Conservation (phyloP, 169 alveolate species). For the Cryptosporidium sp. region DNA sequence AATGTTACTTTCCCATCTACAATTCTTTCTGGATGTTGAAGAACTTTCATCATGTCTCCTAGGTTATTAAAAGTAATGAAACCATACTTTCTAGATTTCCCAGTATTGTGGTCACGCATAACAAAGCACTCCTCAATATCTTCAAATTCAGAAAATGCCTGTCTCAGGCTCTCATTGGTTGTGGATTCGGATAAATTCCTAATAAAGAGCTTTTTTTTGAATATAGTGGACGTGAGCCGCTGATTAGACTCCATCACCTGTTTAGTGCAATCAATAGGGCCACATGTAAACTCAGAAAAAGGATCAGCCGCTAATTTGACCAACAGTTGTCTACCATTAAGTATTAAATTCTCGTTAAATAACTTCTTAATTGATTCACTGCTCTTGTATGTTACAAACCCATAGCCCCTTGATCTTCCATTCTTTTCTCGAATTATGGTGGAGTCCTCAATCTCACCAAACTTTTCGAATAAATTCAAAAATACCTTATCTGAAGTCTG, state of each 20-base stretch:
- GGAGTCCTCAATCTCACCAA: constrained; percentile 84
- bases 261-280: constrained; percentile 42
- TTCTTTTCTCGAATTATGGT: constrained; percentile 83
- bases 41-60: constrained; percentile 81
- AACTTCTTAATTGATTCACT: constrained; percentile 80
- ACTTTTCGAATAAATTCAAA: constrained; percentile 77
- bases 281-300: constrained; percentile 57
- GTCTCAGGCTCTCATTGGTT: constrained; percentile 77
- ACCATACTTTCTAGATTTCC: constrained; percentile 83
- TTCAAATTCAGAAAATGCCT: constrained; percentile 80
- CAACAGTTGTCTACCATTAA: constrained; percentile 79
- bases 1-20: constrained; percentile 82
- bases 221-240: constrained; percentile 76
- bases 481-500: constrained; percentile 81
- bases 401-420: constrained; percentile 86
- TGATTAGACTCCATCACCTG: constrained; percentile 44
- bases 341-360: constrained; percentile 75
- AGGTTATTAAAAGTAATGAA: constrained; percentile 79
- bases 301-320: constrained; percentile 82
- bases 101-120: constrained; percentile 79
- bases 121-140: constrained; percentile 82
- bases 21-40: constrained; percentile 81
- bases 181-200: constrained; percentile 82
- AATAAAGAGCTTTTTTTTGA: constrained; percentile 80
- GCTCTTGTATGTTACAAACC: constrained; percentile 83